A percentile compares a stretch with the other conserved stretches of the same genome.
phyloP scores from a whole-genome alignment of 305 asterid genomes.

The Solanum hybrid region DNA sequence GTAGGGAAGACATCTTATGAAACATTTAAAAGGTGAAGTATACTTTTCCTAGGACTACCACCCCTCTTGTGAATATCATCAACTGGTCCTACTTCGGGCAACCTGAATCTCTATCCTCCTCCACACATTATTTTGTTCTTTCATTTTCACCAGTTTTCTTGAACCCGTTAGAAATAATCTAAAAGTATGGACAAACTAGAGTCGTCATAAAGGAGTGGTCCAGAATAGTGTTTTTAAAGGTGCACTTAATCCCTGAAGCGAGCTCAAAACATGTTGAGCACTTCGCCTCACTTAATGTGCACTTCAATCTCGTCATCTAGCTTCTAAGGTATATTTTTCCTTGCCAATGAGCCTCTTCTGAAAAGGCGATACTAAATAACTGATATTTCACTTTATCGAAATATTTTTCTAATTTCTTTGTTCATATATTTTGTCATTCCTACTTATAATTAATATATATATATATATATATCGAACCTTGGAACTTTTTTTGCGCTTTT shows the following conservation, averaged over 20 bases:
- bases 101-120: background rate
- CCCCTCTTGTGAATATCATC: background rate
- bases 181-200: background rate
- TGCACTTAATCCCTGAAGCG: background rate
- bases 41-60: background rate
- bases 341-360: background rate
- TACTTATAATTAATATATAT: background rate
- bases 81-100: background rate
- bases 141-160: background rate
- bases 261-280: background rate
- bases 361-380: background rate
- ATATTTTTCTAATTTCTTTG: background rate
- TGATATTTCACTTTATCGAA: background rate
- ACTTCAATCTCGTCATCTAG: background rate
- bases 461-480: background rate
- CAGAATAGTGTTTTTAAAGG: background rate
- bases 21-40: background rate
- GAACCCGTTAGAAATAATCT: background rate
- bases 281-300: background rate
- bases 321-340: background rate
- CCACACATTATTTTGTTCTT: background rate
- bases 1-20: background rate
- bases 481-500: background rate
- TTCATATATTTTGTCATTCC: background rate
- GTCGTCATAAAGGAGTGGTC: background rate